Conservation (phyloP, 2,329 filamentous ascomycete genomes). For the Hymenoscyphus scutula region DNA sequence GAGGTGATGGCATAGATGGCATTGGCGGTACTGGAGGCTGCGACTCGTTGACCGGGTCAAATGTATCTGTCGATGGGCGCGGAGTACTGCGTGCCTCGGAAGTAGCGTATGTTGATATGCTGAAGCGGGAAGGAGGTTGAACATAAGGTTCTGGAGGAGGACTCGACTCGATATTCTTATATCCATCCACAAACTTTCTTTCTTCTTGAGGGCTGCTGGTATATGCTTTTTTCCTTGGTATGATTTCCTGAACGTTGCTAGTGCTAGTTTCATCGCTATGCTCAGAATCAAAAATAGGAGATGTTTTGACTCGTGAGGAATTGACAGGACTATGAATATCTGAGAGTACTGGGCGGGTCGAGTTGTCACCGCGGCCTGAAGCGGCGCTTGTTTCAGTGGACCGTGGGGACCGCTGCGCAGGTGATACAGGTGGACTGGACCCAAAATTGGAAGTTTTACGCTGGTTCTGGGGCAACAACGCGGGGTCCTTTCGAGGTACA, state of each 20-base stretch:
- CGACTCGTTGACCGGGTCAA: slow-evolving; percentile 19
- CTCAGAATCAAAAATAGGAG: slow-evolving; percentile 17
- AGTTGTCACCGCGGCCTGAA: slow-evolving; percentile 24
- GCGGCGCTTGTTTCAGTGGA: slow-evolving; percentile 31
- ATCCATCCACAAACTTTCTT: slow-evolving; percentile 29
- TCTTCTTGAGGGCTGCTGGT: slow-evolving; percentile 5
- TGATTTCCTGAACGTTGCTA: slow-evolving; percentile 6
- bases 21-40: slow-evolving; percentile 24
- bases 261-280: slow-evolving; percentile 6
- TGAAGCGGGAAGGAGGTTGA: slow-evolving; percentile 36
- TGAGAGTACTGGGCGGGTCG: slow-evolving; percentile 21
- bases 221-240: slow-evolving; percentile 6
- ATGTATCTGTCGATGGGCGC: slow-evolving; percentile 31
- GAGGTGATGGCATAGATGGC: slow-evolving; percentile 14
- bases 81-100: slow-evolving; percentile 32
- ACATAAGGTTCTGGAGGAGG: slow-evolving; percentile 26
- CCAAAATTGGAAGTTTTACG: slow-evolving; percentile 23
- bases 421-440: slow-evolving; percentile 26
- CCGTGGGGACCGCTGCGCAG: slow-evolving; percentile 21
- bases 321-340: slow-evolving; percentile 14
- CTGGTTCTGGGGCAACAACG: slow-evolving; percentile 26
- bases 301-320: slow-evolving; percentile 19
- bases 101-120: slow-evolving; percentile 34
- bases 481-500: slow-evolving; percentile 52
- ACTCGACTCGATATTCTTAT: slow-evolving; percentile 19